Percentiles rank a stretch among this genome's conserved stretches.
Conservation (phyloP, 805 yeast genomes). For the Candida schatavii region DNA sequence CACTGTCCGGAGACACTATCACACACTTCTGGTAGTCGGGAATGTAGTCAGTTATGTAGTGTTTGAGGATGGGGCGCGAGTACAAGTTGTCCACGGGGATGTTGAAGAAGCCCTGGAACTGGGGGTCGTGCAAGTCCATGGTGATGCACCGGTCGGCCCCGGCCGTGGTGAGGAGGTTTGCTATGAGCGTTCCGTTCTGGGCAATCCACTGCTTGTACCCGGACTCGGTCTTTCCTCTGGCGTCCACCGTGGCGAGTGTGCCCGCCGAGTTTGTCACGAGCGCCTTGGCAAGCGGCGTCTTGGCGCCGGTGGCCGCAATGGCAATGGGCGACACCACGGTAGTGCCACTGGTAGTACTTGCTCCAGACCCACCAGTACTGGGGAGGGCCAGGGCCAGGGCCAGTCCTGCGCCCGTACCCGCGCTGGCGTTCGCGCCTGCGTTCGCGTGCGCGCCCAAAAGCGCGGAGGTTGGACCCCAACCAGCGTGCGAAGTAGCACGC, state of each 20-base stretch:
- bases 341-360: slow-evolving; percentile 1
- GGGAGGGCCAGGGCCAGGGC: not conserved
- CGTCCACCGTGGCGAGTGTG: slow-evolving; percentile 32
- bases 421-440: not conserved
- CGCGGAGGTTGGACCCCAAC: too few species aligned
- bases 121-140: slow-evolving; percentile 97
- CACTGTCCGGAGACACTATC: slow-evolving; percentile 96
- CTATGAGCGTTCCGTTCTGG: slow-evolving; percentile 89
- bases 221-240: slow-evolving; percentile 44
- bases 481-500: slow-evolving; percentile 15
- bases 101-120: slow-evolving; percentile 95
- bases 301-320: slow-evolving; percentile 7
- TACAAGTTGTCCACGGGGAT: slow-evolving; percentile 94
- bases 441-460: not conserved
- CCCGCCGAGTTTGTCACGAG: slow-evolving; percentile 33
- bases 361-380: not conserved
- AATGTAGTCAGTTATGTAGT: slow-evolving; percentile 73
- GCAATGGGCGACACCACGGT: slow-evolving; percentile 7
- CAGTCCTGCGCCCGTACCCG: not conserved
- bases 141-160: slow-evolving; percentile 97
- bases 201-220: slow-evolving; percentile 95
- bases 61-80: slow-evolving; percentile 82
- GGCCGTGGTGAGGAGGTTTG: slow-evolving; percentile 81
- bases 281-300: slow-evolving; percentile 17
- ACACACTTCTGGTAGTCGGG: slow-evolving; percentile 84